A percentile compares a stretch with the other conserved stretches of the same genome.
Evolutionary conservation across 805 yeast species (phyloP).

Genomic region (Yarrowia sp.): DNA sequence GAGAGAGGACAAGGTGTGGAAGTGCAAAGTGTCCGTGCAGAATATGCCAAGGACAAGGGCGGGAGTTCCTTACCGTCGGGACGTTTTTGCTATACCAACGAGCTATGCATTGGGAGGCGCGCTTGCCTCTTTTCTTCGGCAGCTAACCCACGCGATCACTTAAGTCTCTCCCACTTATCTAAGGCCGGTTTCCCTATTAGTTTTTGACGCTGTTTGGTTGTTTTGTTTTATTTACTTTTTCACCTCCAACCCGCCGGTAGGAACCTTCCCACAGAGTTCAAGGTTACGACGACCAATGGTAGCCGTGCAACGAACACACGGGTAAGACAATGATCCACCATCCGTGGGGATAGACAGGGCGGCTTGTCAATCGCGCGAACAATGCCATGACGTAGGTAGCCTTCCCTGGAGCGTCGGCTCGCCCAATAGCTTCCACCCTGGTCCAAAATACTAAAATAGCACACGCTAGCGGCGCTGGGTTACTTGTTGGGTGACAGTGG

Average conservation of each 20-base stretch:
- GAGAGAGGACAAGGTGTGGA: neutral
- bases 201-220: neutral
- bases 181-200: too few relatives aligned
- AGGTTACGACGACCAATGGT: neutral
- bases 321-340: neutral
- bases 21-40: too few relatives aligned
- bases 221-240: neutral
- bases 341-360: neutral
- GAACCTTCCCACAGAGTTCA: neutral
- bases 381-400: too few relatives aligned
- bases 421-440: neutral
- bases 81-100: too few relatives aligned
- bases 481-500: neutral
- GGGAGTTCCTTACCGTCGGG: too few relatives aligned
- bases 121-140: too few relatives aligned
- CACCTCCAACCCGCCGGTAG: neutral
- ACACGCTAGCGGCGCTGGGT: neutral
- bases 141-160: too few relatives aligned
- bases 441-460: neutral
- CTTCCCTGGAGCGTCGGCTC: too few relatives aligned
- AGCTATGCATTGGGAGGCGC: too few relatives aligned
- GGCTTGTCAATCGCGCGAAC: too few relatives aligned
- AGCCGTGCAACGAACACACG: conserved; percentile 10
- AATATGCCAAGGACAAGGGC: too few relatives aligned
- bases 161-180: too few relatives aligned